Percentiles rank a stretch among this genome's conserved stretches.
Conservation (phyloP, 441 rosid species). For the Adansonia gregorii region DNA sequence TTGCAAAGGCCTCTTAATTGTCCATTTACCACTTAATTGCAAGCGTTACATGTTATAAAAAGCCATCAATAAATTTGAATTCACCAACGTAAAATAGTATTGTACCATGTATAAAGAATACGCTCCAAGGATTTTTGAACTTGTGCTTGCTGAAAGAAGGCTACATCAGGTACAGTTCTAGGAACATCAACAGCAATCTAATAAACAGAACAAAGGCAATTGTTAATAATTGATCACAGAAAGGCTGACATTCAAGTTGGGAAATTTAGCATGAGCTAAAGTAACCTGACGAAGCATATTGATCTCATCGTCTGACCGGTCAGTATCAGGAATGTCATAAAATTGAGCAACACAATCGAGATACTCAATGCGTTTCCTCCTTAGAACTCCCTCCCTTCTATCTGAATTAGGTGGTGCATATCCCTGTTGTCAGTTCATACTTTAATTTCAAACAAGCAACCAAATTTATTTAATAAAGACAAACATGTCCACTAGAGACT, state of each 20-base stretch:
- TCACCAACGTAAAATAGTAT: constrained; percentile 25
- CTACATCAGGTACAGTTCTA: constrained; percentile 93
- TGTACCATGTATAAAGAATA: constrained; percentile 92
- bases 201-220: constrained; percentile 27
- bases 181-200: constrained; percentile 99
- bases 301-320: constrained; percentile 96
- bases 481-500: constrained; percentile 9
- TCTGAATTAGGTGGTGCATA: constrained; percentile 99
- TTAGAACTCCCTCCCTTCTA: constrained; percentile 93
- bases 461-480: constrained; percentile 26
- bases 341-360: constrained; percentile 93
- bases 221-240: constrained; percentile 28
- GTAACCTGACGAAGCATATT: constrained; percentile 96
- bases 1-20: background rate
- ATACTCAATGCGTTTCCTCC: constrained; percentile 92
- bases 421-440: constrained; percentile 97
- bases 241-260: constrained; percentile 10
- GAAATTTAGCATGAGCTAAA: constrained; percentile 21
- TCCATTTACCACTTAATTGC: background rate
- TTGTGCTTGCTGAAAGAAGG: constrained; percentile 92
- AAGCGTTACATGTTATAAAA: background rate
- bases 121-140: constrained; percentile 99
- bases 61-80: background rate
- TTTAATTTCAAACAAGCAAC: constrained; percentile 49
- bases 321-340: constrained; percentile 90